Base-by-base conservation (phyloP, 2,329 filamentous ascomycete genomes). In the Cytospora mali region DNA sequence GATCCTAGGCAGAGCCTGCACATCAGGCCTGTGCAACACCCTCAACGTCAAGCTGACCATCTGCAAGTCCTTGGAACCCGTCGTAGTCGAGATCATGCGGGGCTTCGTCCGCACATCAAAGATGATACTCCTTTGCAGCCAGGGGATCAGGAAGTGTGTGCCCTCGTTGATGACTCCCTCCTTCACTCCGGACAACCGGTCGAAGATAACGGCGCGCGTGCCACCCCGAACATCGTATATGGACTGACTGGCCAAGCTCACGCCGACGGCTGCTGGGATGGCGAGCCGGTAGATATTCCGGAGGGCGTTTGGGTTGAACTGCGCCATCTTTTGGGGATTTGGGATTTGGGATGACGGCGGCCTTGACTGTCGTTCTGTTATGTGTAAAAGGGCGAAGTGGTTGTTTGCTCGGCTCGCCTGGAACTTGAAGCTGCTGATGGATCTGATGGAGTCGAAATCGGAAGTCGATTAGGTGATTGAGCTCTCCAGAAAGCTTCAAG, bases 41-140 rank as follows among this genome's bases (percentile, higher is more conserved):
- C 95, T 87, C 75, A 99, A 84, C 59, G 95, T 99, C 84, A 99
- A 85, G 84, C 93, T 97, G 73, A 99, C 95, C 95, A 99, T 99
- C 83, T 99, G 95, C 84, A 99, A 79, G 81, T 99, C 95, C 87
- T 99, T 99, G 85, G 90, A 94, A 64, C 95, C 95, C 14, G 95
- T 99, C 27, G 95, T 99, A 29, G 95, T 99, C 69, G 91, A 92
- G 76, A 99, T 98, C 77, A 97, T 98, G 75, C 95, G 87, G 66
- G 95, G 95, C 85, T 96, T 96, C 62, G 96, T 99, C 68, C 95
- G 89, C 69, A 99, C 95, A 81, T 99, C 95, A 76, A 96, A 99
- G 75, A 96, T 84, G 80, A 99, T 93, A 71, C 90, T 91, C 78
- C 88, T 90, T 79, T 99, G 95, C 75, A 99, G 80, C 95, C 95